Conservation (phyloP, 2,329 filamentous ascomycete species). For the Cordyceps farinosa region DNA sequence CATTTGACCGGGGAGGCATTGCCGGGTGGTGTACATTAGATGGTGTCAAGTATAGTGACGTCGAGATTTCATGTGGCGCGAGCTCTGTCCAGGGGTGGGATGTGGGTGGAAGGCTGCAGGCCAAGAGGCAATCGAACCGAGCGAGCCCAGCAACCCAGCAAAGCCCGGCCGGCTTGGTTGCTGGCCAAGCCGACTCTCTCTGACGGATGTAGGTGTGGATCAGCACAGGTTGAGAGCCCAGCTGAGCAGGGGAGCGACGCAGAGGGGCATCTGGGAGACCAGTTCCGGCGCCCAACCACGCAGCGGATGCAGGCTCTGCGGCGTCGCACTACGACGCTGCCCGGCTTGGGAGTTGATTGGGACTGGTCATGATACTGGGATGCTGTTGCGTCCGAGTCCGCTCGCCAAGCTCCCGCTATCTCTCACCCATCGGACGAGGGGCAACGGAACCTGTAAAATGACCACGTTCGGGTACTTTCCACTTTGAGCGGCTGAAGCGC, state of each 20-base stretch:
- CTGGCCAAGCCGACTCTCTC: neutral
- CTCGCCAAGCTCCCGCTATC: neutral
- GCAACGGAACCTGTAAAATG: neutral
- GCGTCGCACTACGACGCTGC: neutral
- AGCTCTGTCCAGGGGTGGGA: slow-evolving; percentile 1
- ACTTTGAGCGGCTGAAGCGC: neutral
- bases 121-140: slow-evolving; percentile 7
- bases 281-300: neutral
- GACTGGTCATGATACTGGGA: neutral
- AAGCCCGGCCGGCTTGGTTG: neutral
- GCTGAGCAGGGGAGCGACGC: slow-evolving; percentile 11
- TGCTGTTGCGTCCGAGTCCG: neutral
- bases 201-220: slow-evolving; percentile 5
- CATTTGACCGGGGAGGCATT: neutral
- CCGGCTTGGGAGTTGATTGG: too few species aligned
- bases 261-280: slow-evolving; percentile 1
- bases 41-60: neutral
- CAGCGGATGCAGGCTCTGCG: neutral
- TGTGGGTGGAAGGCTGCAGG: neutral
- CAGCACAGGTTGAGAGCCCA: slow-evolving; percentile 7
- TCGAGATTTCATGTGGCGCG: slow-evolving; percentile 10
- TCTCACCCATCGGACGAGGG: neutral
- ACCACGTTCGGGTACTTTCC: neutral
- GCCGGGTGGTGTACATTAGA: slow-evolving; percentile 3
- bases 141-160: neutral